A percentile compares a stretch with the other conserved stretches of the same genome.
These are phyloP conservation scores for Cladobotryum mycophilum DNA, from an alignment of 2,329 filamentous ascomycete genomes.

Conservation along the genomic window DNA sequence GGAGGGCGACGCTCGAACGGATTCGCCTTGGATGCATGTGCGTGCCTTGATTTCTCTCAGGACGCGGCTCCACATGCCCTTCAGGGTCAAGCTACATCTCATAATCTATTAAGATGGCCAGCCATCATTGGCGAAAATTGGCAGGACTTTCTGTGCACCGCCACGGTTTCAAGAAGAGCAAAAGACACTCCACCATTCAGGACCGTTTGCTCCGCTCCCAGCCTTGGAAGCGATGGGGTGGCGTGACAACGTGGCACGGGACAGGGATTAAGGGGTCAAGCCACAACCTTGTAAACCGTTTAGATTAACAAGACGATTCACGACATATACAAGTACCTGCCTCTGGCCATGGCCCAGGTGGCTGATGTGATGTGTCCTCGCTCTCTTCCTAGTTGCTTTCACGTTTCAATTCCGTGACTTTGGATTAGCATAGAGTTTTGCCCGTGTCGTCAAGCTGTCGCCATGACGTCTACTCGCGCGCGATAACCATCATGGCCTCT, in stretches of 20 bases:
- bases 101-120: neutral
- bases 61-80: too few relatives aligned
- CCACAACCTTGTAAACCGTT: neutral
- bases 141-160: conserved; percentile 11
- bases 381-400: neutral
- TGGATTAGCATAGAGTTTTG: too few relatives aligned
- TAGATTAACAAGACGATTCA: neutral
- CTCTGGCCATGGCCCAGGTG: neutral
- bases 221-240: neutral
- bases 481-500: neutral
- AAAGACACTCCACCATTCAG: neutral
- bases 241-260: conserved; percentile 1
- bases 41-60: too few relatives aligned
- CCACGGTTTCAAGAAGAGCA: conserved; percentile 11
- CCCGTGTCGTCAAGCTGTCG: neutral
- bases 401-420: neutral
- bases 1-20: too few relatives aligned
- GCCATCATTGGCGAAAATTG: neutral
- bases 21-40: too few relatives aligned
- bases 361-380: neutral
- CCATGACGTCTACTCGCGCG: neutral
- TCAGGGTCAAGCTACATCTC: too few relatives aligned
- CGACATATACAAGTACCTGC: neutral
- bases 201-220: conserved; percentile 2
- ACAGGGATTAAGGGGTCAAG: neutral